These are phyloP conservation scores for Groenewaldozyma tartarivorans DNA, from an alignment of 805 yeast genomes.

Conservation along the genomic window DNA sequence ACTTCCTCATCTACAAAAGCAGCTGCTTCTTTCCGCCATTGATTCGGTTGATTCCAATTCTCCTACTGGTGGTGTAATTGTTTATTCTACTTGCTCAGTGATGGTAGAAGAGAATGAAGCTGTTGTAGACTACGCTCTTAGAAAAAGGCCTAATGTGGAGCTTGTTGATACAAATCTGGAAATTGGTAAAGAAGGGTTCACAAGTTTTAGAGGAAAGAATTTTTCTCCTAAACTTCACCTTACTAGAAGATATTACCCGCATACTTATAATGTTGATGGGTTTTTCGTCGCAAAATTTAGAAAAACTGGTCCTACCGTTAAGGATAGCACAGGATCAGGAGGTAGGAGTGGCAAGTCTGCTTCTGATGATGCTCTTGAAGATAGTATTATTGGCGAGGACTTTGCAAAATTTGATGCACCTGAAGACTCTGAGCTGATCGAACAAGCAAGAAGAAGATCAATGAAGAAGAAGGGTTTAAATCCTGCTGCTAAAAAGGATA, in stretches of 20 bases:
- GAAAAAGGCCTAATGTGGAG: constrained; percentile 93
- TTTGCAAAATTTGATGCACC: constrained; percentile 73
- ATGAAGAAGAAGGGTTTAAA: constrained; percentile 27
- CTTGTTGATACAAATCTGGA: constrained; percentile 85
- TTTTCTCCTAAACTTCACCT: constrained; percentile 68
- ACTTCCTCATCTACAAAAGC: constrained; percentile 94
- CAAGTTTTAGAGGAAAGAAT: constrained; percentile 85
- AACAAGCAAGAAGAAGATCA: constrained; percentile 37
- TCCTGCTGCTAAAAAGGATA: constrained; percentile 16
- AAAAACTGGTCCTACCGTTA: constrained; percentile 79
- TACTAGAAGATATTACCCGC: constrained; percentile 96
- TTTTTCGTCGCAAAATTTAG: constrained; percentile 95
- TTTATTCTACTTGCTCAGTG: constrained; percentile 96
- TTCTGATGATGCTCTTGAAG: constrained; percentile 62
- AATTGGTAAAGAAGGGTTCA: constrained; percentile 94
- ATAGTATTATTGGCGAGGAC: constrained; percentile 76
- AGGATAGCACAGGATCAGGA: constrained; percentile 74
- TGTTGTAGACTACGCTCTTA: constrained; percentile 93
- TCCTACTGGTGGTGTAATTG: constrained; percentile 85
- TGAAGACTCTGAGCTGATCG: constrained; percentile 65
- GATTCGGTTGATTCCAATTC: constrained; percentile 95
- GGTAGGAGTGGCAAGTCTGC: constrained; percentile 79
- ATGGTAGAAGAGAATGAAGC: constrained; percentile 98
- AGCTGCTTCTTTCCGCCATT: constrained; percentile 84
- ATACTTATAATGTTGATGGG: constrained; percentile 97